Evolutionary conservation across 1,284 basidiomycete species (phyloP), one percentile per base, ranked within the genome.

Genomic region (Rhodotorula sp.): DNA sequence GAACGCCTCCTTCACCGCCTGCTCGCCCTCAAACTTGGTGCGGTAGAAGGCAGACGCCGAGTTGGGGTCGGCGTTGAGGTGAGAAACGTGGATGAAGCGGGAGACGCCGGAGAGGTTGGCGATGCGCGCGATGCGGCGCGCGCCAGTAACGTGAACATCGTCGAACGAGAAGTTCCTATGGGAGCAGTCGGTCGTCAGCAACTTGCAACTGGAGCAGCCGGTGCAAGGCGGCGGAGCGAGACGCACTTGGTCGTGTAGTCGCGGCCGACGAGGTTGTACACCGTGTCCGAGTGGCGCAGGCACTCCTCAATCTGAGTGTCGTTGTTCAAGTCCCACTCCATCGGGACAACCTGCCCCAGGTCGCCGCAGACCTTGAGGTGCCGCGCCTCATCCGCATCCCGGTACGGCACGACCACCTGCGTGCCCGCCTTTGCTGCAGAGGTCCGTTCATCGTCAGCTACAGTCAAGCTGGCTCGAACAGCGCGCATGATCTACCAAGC

Each of bases 271-370:
- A 96, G 87, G 84, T 96, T 97, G 85, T 93, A 95, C n/a, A 97
- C 97, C 9, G 91, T 91, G 82, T 99, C 93, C 46, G 97, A 99
- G 83, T 98, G 93, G 77, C 92, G 87, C 77, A 99, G 82, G 82
- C 93, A 97, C 82, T 98, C 95, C 68, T 89, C 91, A 78, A 96
- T 97, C 81, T 96, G 93, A 68, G 89, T 85, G 74, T 92, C 90
- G 79, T 91, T 89, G 68, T 91, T 87, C 45, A 95, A 85, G 80
- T 97, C 92, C 91, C 93, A 98, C 87, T 98, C 97, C 88, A 98
- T 89, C 75, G 93, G 89, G 68, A 97, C 91, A 76, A 99, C 90
- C 85, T 97, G 94, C 45, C 97, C 97, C 68, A 99, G 86, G 84
- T 99, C 97, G 64, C 97, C 97, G 87, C 91, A 92, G 14, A 92